Evolutionary conservation across 306 rosid species (phyloP).

Genomic region (Glycyrrhiza uralensis): DNA sequence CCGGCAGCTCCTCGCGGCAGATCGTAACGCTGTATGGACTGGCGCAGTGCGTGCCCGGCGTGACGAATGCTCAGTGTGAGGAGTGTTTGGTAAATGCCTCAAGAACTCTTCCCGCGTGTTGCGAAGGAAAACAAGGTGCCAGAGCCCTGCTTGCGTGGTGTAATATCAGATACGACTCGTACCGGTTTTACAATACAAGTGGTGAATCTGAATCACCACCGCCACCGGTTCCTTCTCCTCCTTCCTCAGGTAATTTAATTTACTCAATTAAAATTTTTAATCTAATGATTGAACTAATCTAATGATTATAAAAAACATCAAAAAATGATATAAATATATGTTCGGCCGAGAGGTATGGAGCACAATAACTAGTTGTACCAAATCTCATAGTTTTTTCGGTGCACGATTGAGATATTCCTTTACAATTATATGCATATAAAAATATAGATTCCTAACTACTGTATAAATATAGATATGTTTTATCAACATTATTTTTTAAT

Average conservation of each 20-base stretch:
- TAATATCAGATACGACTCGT: slow-evolving; percentile 35
- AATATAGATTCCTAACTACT: too few relatives aligned
- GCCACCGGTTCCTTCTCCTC: neutral
- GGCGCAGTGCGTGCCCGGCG: slow-evolving; percentile 24
- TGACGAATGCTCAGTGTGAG: neutral
- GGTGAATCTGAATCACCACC: neutral
- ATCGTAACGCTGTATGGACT: slow-evolving; percentile 29
- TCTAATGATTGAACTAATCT: too few relatives aligned
- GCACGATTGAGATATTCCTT: too few relatives aligned
- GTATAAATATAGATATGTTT: too few relatives aligned
- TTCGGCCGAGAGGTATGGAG: too few relatives aligned
- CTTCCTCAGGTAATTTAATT: slow-evolving; percentile 5
- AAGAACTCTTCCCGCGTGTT: slow-evolving; percentile 18
- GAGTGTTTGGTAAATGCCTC: slow-evolving; percentile 26
- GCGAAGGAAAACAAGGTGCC: slow-evolving; percentile 37
- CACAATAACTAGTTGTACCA: too few relatives aligned
- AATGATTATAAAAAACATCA: too few relatives aligned
- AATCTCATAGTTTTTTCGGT: too few relatives aligned
- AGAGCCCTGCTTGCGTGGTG: slow-evolving; percentile 28
- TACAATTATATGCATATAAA: too few relatives aligned
- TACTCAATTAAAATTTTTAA: too few relatives aligned
- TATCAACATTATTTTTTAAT: too few relatives aligned
- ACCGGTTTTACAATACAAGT: slow-evolving; percentile 29
- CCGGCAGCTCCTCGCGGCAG: neutral
- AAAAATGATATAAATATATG: too few relatives aligned